Conservation (phyloP, 2,329 filamentous ascomycete genomes). For the Trichoderma breve region DNA sequence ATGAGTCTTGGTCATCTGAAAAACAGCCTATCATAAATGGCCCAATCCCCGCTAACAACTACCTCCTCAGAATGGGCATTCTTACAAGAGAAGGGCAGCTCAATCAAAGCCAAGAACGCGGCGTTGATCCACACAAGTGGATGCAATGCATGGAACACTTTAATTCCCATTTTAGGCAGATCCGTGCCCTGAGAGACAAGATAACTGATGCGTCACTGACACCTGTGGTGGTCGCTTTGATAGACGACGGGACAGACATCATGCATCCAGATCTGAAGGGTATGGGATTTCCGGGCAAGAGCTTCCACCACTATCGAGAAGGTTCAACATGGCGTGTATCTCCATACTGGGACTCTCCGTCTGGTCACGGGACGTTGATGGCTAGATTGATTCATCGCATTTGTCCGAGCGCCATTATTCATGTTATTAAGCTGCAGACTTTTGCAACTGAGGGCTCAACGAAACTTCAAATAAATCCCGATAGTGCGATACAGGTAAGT, state of each 20-base stretch:
- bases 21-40: neutral
- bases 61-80: neutral
- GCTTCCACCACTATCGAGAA: neutral
- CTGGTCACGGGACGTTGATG: neutral
- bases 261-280: neutral
- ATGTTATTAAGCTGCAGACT: neutral
- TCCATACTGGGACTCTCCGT: neutral
- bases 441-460: neutral
- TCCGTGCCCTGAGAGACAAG: neutral
- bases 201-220: neutral
- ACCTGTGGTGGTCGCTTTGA: neutral
- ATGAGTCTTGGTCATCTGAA: neutral
- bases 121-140: neutral
- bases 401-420: neutral
- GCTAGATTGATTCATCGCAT: slow-evolving; percentile 1
- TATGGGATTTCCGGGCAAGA: neutral
- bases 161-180: neutral
- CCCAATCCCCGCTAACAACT: neutral
- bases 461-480: neutral
- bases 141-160: slow-evolving; percentile 9
- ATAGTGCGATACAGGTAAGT: neutral
- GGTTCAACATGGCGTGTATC: neutral
- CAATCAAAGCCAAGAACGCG: neutral
- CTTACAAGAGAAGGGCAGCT: neutral
- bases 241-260: slow-evolving; percentile 7